phyloP scores from a whole-genome alignment of 495 filamentous ascomycete species.

The Hamigera avellanea region DNA sequence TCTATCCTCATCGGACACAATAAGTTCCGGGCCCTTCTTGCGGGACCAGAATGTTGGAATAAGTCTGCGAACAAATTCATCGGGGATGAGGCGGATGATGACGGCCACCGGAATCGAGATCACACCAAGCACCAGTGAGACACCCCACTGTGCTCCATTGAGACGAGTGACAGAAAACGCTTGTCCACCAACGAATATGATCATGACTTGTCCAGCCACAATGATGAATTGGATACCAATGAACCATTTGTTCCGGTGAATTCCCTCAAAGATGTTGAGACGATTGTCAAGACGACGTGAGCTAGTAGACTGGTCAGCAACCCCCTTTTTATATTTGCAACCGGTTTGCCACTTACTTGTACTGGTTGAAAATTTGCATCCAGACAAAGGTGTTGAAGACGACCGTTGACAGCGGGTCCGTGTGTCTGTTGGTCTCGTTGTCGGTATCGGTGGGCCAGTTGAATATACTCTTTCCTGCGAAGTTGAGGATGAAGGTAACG shows the following conservation, averaged over 20 bases:
- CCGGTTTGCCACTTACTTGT: constrained; percentile 40
- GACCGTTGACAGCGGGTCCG: constrained; percentile 46
- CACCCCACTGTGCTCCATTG: constrained; percentile 60
- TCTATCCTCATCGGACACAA: constrained; percentile 66
- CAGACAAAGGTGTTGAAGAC: constrained; percentile 91
- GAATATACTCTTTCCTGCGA: constrained; percentile 55
- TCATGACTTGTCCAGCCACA: constrained; percentile 68
- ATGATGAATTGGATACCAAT: constrained; percentile 73
- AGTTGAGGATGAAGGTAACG: constrained; percentile 70
- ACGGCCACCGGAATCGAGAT: constrained; percentile 62
- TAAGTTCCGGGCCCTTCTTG: constrained; percentile 36
- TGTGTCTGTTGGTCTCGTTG: constrained; percentile 10
- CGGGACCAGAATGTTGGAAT: constrained; percentile 41
- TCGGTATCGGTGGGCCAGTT: constrained; percentile 32
- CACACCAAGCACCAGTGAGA: constrained; percentile 58
- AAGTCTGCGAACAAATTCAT: constrained; percentile 45
- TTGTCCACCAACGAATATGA: constrained; percentile 62
- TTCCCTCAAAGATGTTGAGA: constrained; percentile 82
- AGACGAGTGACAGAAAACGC: constrained; percentile 56
- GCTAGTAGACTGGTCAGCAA: constrained; percentile 12
- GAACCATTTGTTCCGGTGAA: constrained; percentile 72
- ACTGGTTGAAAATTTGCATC: constrained; percentile 92
- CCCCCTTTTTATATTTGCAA: no score
- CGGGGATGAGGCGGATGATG: constrained; percentile 63
- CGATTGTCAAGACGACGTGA: constrained; percentile 79